Conservation (phyloP, 768 basidiomycete species). For the Boletus pseudopeckii region DNA sequence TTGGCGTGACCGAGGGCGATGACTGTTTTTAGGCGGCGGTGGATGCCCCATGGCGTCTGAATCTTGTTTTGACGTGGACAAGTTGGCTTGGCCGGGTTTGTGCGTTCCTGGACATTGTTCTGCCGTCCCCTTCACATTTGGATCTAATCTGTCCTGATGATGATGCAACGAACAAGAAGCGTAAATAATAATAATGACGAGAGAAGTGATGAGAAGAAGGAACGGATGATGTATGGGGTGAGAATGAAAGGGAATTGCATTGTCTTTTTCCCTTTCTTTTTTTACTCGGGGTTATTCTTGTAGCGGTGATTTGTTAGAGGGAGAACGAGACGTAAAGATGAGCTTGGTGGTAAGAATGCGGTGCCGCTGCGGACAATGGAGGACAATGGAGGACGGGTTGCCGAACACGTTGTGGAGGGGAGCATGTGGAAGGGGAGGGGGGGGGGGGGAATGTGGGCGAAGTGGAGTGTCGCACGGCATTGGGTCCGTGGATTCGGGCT, state of each 20-base stretch:
- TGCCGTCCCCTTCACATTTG: neutral
- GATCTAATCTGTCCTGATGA: slow-evolving; percentile 5
- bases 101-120: slow-evolving; percentile 14
- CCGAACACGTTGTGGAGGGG: slow-evolving; percentile 21
- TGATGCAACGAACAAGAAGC: neutral
- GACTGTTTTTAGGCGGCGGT: neutral
- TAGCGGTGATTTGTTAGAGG: slow-evolving; percentile 9
- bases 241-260: neutral
- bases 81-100: neutral
- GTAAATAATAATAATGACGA: slow-evolving; percentile 12
- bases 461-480: neutral
- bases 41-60: neutral
- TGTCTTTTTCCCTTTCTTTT: neutral
- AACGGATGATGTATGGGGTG: neutral
- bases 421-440: slow-evolving; percentile 4
- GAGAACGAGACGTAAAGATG: slow-evolving; percentile 17
- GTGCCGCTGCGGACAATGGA: slow-evolving; percentile 20
- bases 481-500: slow-evolving; percentile 15
- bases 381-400: neutral
- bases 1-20: too few species aligned
- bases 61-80: neutral
- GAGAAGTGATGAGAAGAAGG: neutral
- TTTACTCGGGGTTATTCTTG: neutral
- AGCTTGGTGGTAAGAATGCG: slow-evolving; percentile 20
- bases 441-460: slow-evolving; percentile 1